Evolutionary conservation across 192 early-diverging fungal genomes (phyloP), one percentile per base, ranked within the genome.

Genomic region (Physocladia obscura): DNA sequence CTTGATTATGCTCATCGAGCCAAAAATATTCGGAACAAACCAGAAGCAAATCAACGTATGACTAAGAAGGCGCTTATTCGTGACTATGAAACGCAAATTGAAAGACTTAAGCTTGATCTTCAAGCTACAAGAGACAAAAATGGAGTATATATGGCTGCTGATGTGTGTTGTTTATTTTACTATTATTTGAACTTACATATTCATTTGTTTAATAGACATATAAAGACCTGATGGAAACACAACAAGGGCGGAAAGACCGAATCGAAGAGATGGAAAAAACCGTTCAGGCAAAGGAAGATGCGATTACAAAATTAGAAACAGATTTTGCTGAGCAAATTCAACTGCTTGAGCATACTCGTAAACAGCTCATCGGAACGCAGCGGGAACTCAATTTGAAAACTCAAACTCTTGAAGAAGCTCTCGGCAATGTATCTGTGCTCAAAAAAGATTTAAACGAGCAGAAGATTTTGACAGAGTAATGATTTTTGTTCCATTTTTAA

Each of bases 31-130:
- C 70, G 81, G 15, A 85, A 85, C 73, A 82, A 82, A 65, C 81
- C 81, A 19, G 79, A 81, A 70, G 64, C 81, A n/a, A 85, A 85
- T 49, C 82, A 84, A 75, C 85, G 81, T 55, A 89, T 97, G 77
- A 91, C 89, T 5, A 93, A 91, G 70, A 87, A 85, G n/a, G 88
- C 86, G 0, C 82, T 95, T 26, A 81, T 97, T 32, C 84, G 89
- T 44, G 93, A 94, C 35, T 91, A 94, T 77, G 83, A 87, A 48
- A 58, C 75, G 31, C 83, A 92, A 56, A 94, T 96, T 47, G 92
- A 94, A 54, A 81, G 89, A 31, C 82, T 97, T 4, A 86, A 89
- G 67, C 71, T 80, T 2, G 94, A 97, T 55, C 74, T 98, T 60
- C 77, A 73, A 62, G 93, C 92, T 0, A 81, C 92, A 0, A 86